Percentiles rank a stretch among this genome's conserved stretches.
phyloP scores from a whole-genome alignment of 148 eudicot genomes.

The Drosera capensis region DNA sequence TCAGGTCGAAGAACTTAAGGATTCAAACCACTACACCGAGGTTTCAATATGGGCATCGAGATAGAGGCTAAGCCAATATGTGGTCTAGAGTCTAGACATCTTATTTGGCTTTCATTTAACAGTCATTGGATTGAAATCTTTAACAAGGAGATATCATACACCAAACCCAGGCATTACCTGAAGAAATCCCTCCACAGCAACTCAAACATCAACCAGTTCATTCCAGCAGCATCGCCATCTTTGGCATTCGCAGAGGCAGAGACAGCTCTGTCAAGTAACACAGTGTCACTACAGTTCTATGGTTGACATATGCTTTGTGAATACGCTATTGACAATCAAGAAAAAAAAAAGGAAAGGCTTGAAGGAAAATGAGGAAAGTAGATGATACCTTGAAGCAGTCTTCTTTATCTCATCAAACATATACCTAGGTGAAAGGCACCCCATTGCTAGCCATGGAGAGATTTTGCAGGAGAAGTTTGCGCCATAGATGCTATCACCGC shows the following conservation, averaged over 20 bases:
- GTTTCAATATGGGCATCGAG: no score
- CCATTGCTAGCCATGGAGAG: constrained; percentile 94
- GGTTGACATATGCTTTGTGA: background rate
- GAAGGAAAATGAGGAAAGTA: no score
- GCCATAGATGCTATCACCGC: constrained; percentile 68
- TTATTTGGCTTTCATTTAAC: no score
- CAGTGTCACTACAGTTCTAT: background rate
- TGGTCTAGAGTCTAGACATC: no score
- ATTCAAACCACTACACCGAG: no score
- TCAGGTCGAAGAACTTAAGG: no score
- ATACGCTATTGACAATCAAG: background rate
- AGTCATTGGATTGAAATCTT: no score
- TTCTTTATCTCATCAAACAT: constrained; percentile 93
- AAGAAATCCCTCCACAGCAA: constrained; percentile 98
- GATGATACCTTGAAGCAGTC: constrained; percentile 48
- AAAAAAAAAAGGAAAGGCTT: no score
- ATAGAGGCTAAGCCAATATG: no score
- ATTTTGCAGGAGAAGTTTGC: constrained; percentile 96
- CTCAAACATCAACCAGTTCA: constrained; percentile 95
- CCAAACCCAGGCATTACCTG: constrained; percentile 31
- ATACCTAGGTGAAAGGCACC: constrained; percentile 87
- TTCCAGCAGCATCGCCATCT: constrained; percentile 61
- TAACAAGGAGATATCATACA: background rate
- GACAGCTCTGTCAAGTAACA: constrained; percentile 50
- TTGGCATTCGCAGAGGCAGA: constrained; percentile 56